phyloP scores from a whole-genome alignment of 768 basidiomycete genomes.

The Lanmaoa rubissima region DNA sequence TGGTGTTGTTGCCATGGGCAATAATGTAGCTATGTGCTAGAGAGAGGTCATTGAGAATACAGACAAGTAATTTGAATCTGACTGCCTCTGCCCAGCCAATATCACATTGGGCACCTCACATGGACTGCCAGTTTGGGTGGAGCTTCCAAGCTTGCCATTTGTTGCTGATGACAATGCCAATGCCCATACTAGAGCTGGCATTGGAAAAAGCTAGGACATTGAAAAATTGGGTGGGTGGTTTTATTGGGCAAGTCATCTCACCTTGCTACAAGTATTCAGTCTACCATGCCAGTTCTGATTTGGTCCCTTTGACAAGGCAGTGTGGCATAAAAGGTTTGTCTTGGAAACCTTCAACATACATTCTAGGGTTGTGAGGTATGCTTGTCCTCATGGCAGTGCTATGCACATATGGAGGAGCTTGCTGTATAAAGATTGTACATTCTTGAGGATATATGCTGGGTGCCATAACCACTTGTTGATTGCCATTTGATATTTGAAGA shows the following conservation, averaged over 20 bases:
- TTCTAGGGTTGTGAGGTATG: slow-evolving; percentile 43
- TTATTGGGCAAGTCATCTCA: neutral
- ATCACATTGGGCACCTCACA: fast-evolving
- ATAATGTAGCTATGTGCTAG: too few relatives aligned
- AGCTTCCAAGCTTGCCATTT: neutral
- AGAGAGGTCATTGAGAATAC: too few relatives aligned
- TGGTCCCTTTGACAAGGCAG: fast-evolving
- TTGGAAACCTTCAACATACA: slow-evolving; percentile 26
- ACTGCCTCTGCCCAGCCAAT: slow-evolving; percentile 4
- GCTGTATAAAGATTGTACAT: slow-evolving; percentile 4
- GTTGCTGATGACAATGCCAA: neutral
- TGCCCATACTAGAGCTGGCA: slow-evolving; percentile 10
- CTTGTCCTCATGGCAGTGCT: too few relatives aligned
- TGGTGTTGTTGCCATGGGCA: neutral
- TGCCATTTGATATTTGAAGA: too few relatives aligned
- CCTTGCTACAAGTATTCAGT: too few relatives aligned
- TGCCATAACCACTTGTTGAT: too few relatives aligned
- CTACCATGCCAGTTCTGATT: neutral
- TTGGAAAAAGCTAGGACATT: neutral
- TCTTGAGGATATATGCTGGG: slow-evolving; percentile 2
- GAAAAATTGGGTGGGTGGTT: neutral
- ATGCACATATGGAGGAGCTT: slow-evolving; percentile 12
- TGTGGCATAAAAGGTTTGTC: slow-evolving; percentile 34
- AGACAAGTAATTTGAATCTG: neutral
- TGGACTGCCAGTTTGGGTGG: neutral